Percentiles rank a stretch among this genome's conserved stretches.
Evolutionary conservation across 2,329 filamentous ascomycete genomes (phyloP).

Genomic region (Talaromyces pinophilus): DNA sequence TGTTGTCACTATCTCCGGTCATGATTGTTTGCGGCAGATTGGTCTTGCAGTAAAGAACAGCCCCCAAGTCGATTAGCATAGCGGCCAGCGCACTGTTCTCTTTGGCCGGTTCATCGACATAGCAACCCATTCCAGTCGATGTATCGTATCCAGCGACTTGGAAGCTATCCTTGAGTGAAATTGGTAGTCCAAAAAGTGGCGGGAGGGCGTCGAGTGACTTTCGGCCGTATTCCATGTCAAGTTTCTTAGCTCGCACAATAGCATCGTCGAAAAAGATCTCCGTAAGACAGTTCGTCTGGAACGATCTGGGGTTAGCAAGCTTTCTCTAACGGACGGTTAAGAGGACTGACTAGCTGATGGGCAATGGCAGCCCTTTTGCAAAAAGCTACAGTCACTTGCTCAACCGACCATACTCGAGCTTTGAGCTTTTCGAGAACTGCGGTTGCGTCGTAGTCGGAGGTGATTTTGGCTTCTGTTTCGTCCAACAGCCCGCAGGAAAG

Average conservation of each 20-base stretch:
- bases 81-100: constrained; percentile 26
- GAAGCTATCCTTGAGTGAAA: constrained; percentile 40
- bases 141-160: constrained; percentile 51
- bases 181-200: constrained; percentile 43
- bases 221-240: constrained; percentile 7
- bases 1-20: constrained; percentile 44
- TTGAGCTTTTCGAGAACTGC: constrained; percentile 11
- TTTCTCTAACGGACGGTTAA: background rate
- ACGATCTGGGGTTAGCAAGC: background rate
- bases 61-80: constrained; percentile 38
- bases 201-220: constrained; percentile 21
- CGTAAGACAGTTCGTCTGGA: constrained; percentile 34
- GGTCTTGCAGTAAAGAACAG: constrained; percentile 59
- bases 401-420: background rate
- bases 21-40: constrained; percentile 65
- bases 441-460: constrained; percentile 15
- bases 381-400: constrained; percentile 47
- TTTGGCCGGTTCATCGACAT: constrained; percentile 14
- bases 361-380: constrained; percentile 33
- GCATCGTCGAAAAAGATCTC: constrained; percentile 43
- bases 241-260: constrained; percentile 36
- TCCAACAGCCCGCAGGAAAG: constrained; percentile 18
- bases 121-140: constrained; percentile 49
- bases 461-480: constrained; percentile 15
- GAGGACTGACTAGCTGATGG: constrained; percentile 25